These are phyloP conservation scores for Groenewaldozyma sp. DNA, from an alignment of 1,139 yeast genomes.

Conservation along the genomic window DNA sequence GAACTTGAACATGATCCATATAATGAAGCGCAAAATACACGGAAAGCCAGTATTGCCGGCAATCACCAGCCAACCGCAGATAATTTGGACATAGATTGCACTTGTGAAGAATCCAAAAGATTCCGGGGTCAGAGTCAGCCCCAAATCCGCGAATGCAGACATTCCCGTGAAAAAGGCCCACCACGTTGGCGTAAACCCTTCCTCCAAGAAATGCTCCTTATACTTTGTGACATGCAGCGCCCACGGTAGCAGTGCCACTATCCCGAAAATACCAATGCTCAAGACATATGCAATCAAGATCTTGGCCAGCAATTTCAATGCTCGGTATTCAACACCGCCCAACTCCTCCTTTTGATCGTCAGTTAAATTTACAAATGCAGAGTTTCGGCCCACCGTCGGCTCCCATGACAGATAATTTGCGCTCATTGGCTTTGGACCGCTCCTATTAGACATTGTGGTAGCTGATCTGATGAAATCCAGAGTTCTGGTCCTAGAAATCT, in stretches of 20 bases:
- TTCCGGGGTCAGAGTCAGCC: constrained; percentile 68
- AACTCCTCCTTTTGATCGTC: constrained; percentile 84
- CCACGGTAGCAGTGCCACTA: constrained; percentile 59
- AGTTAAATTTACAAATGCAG: constrained; percentile 75
- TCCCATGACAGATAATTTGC: constrained; percentile 70
- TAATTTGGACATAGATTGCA: constrained; percentile 55
- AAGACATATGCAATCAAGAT: constrained; percentile 59
- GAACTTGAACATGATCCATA: constrained; percentile 67
- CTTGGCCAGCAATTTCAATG: constrained; percentile 65
- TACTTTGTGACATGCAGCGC: constrained; percentile 39
- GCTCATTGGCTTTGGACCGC: constrained; percentile 21
- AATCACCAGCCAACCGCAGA: constrained; percentile 60
- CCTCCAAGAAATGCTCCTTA: constrained; percentile 34
- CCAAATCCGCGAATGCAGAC: constrained; percentile 77
- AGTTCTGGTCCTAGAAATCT: constrained; percentile 11
- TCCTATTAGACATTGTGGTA: constrained; percentile 5
- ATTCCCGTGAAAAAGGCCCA: constrained; percentile 83
- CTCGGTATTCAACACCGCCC: constrained; percentile 95
- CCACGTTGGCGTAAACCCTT: constrained; percentile 72
- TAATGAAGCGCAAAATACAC: constrained; percentile 60
- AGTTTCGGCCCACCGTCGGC: constrained; percentile 92
- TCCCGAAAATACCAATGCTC: constrained; percentile 61
- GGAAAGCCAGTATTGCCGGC: constrained; percentile 96
- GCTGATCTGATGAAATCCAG: constrained; percentile 8
- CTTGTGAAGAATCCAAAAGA: constrained; percentile 61